These are phyloP conservation scores for Hanseniaspora sp. DNA, from an alignment of 1,139 yeast species.

Conservation along the genomic window DNA sequence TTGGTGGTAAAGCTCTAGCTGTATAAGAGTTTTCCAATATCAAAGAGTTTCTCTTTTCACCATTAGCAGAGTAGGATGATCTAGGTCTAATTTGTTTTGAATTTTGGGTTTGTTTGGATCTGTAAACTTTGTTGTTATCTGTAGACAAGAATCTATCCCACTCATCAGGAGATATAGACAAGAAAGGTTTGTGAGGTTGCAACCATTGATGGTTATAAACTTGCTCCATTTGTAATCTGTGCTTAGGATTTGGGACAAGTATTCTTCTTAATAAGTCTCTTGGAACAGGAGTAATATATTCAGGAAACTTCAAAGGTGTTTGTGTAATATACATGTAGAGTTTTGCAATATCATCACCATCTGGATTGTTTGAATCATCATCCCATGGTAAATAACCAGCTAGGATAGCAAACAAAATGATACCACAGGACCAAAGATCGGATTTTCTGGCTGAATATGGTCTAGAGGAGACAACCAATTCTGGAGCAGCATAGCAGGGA, in stretches of 20 bases:
- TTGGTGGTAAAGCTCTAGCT: constrained; percentile 28
- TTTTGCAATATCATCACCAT: constrained; percentile 85
- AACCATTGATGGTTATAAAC: constrained; percentile 83
- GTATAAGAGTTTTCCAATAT: constrained; percentile 27
- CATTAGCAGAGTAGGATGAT: constrained; percentile 29
- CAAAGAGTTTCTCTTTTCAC: constrained; percentile 27
- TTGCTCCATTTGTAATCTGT: constrained; percentile 56
- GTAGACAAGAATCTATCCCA: constrained; percentile 53
- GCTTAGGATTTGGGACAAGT: constrained; percentile 66
- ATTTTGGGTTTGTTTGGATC: constrained; percentile 30
- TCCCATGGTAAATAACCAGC: constrained; percentile 97
- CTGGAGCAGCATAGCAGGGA: constrained; percentile 98
- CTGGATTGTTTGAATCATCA: constrained; percentile 93
- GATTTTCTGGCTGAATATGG: constrained; percentile 92
- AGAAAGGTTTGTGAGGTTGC: constrained; percentile 64
- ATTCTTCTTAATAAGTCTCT: constrained; percentile 80
- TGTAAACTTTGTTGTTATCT: constrained; percentile 33
- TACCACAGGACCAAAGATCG: constrained; percentile 96
- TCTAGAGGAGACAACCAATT: constrained; percentile 72
- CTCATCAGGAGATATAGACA: constrained; percentile 74
- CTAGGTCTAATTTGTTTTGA: constrained; percentile 29
- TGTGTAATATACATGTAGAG: constrained; percentile 83
- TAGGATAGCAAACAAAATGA: constrained; percentile 88
- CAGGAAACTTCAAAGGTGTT: constrained; percentile 90
- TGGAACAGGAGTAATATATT: constrained; percentile 81